A percentile compares a stretch with the other conserved stretches of the same genome.
phyloP scores from a whole-genome alignment of 495 filamentous ascomycete genomes.

The Aspergillus incahuasiensis region DNA sequence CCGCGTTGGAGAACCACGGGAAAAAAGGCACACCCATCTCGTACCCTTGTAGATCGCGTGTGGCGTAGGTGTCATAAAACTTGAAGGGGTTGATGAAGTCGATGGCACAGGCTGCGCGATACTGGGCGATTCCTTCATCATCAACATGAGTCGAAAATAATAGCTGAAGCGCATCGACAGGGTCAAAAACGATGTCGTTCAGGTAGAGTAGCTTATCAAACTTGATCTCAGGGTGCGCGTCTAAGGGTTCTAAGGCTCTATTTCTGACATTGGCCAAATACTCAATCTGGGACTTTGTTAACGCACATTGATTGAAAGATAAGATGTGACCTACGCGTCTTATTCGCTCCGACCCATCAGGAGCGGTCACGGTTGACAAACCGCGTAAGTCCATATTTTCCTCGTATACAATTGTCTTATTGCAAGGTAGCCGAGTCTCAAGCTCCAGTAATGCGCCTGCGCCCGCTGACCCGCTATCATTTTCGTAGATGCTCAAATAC shows the following conservation, averaged over 20 bases:
- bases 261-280: constrained; percentile 78
- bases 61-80: constrained; percentile 80
- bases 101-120: constrained; percentile 74
- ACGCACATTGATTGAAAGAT: too few relatives aligned
- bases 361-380: constrained; percentile 54
- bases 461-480: constrained; percentile 55
- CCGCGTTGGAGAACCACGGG: constrained; percentile 65
- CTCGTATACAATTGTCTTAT: constrained; percentile 50
- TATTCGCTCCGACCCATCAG: constrained; percentile 55
- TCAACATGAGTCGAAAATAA: constrained; percentile 70
- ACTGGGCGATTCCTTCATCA: constrained; percentile 52
- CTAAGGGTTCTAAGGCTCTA: constrained; percentile 62
- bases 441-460: constrained; percentile 39
- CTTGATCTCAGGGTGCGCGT: constrained; percentile 32
- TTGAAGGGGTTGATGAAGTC: constrained; percentile 75
- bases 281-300: constrained; percentile 23
- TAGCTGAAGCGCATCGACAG: constrained; percentile 64
- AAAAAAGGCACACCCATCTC: constrained; percentile 66
- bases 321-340: constrained; percentile 52
- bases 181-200: constrained; percentile 72
- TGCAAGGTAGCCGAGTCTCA: constrained; percentile 41
- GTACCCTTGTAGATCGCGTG: constrained; percentile 68
- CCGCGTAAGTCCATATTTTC: constrained; percentile 47
- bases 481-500: constrained; percentile 61
- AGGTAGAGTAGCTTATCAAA: constrained; percentile 71